phyloP scores from a whole-genome alignment of 495 filamentous ascomycete species.

The Xylaria palmicola region DNA sequence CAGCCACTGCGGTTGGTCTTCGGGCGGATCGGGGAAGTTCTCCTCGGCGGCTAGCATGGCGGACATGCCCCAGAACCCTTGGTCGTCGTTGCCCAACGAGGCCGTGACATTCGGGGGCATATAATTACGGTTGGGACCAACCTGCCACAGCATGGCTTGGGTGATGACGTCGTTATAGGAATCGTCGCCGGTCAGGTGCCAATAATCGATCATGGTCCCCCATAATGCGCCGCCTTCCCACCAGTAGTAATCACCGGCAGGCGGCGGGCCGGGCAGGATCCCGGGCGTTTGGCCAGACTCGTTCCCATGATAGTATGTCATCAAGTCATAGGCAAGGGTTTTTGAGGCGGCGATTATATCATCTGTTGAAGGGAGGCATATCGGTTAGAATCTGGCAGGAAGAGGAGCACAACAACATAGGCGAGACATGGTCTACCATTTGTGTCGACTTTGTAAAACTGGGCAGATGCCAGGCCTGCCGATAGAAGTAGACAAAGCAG shows the following conservation, averaged over 20 bases:
- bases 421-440: conserved; percentile 18
- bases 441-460: conserved; percentile 24
- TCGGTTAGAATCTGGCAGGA: conserved; percentile 14
- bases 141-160: conserved; percentile 63
- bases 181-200: conserved; percentile 64
- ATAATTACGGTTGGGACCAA: conserved; percentile 59
- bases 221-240: conserved; percentile 52
- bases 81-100: conserved; percentile 77
- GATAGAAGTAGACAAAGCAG: conserved; percentile 18
- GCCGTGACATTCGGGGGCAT: conserved; percentile 70
- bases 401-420: not conserved
- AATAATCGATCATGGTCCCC: conserved; percentile 67
- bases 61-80: conserved; percentile 81
- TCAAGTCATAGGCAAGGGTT: conserved; percentile 57
- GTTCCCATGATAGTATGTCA: conserved; percentile 59
- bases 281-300: conserved; percentile 61
- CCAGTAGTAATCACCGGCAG: conserved; percentile 58
- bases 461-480: conserved; percentile 19
- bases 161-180: conserved; percentile 61
- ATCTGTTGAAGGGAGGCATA: conserved; percentile 27
- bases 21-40: conserved; percentile 61
- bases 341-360: conserved; percentile 55
- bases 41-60: conserved; percentile 74
- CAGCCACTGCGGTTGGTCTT: conserved; percentile 67
- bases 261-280: conserved; percentile 57